Conservation (phyloP, 2,329 filamentous ascomycete species). For the Colletotrichum orchidophilum region DNA sequence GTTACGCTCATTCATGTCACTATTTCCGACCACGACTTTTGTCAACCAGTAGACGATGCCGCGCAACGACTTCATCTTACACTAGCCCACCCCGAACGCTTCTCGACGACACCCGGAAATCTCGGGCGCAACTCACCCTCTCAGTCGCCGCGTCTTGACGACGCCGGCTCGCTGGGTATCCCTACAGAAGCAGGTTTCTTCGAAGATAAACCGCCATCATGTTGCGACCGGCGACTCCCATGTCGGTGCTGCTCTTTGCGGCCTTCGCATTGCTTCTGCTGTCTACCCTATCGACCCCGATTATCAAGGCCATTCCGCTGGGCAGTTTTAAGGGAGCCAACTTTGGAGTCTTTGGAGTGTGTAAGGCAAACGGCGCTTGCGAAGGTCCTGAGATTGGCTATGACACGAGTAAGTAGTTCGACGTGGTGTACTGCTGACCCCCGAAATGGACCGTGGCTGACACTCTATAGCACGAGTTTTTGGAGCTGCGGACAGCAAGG, state of each 20-base stretch:
- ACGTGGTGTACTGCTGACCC: neutral
- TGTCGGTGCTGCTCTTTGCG: slow-evolving; percentile 84
- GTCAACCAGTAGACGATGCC: slow-evolving; percentile 17
- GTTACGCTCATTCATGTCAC: slow-evolving; percentile 22
- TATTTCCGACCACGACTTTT: neutral
- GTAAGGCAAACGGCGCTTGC: slow-evolving; percentile 70
- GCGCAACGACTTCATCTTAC: slow-evolving; percentile 13
- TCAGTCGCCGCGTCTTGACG: slow-evolving; percentile 54
- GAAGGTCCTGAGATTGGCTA: slow-evolving; percentile 85
- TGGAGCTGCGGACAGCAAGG: slow-evolving; percentile 38
- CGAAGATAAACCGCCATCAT: slow-evolving; percentile 61
- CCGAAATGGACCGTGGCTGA: neutral
- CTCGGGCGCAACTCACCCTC: slow-evolving; percentile 12
- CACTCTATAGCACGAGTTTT: slow-evolving; percentile 4
- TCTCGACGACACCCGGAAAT: neutral
- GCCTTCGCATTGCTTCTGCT: slow-evolving; percentile 89
- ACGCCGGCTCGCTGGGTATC: slow-evolving; percentile 46
- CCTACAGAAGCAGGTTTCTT: slow-evolving; percentile 47
- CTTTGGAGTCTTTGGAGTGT: slow-evolving; percentile 95
- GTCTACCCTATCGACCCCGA: slow-evolving; percentile 88
- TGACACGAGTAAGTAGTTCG: slow-evolving; percentile 72
- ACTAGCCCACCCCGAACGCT: slow-evolving; percentile 1
- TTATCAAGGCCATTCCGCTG: slow-evolving; percentile 86
- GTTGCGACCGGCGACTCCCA: slow-evolving; percentile 90
- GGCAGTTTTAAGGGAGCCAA: slow-evolving; percentile 79